Evolutionary conservation across 441 rosid genomes (phyloP), one percentile per base, ranked within the genome.

Genomic region (Croton setiger): DNA sequence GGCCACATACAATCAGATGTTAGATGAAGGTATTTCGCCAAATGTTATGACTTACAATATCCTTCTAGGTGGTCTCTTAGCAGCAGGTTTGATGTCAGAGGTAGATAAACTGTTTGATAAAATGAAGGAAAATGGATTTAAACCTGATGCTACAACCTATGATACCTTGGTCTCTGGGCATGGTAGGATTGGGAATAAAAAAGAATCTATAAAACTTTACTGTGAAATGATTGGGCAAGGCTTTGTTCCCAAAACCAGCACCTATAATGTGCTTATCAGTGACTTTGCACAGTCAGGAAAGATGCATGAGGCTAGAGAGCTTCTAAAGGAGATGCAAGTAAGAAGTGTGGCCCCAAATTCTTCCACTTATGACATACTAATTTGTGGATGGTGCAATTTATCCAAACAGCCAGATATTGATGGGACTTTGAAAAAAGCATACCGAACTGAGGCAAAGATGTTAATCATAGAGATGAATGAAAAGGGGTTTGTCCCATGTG

Each of bases 191-290:
- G 97, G 96, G 72, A 88, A 88, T 64, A 83, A 75, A 76, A 89
- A 80, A 79, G 92, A 85, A 78, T 79, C 87, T 56, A 77, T 90
- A 73, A 85, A 59, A 67, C 51, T 85, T 48, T 92, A 90, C 52
- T 92, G 91, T 78, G 86, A 90, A 78, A 92, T 92, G 99, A 80
- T 90, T 62, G 52, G 82, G 13, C 80, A 84, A 79, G 92, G 98
- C 69, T 86, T 88, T 71, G 81, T 92, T 66, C 99, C 97, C 4
- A 82, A 79, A 81, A 85, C 87, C 67, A 65, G 92, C 79, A 89
- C 97, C 60, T 95, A 87, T 66, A 92, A 95, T 71, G 85, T 88
- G 68, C 92, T 92, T 37, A 89, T 95, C 54, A 72, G 73, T 60
- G 84, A 81, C 62, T 86, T 90, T 80, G 81, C 88, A 36, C 83